These are phyloP conservation scores for Lachnellula arida DNA, from an alignment of 2,329 filamentous ascomycete genomes.

Conservation along the genomic window DNA sequence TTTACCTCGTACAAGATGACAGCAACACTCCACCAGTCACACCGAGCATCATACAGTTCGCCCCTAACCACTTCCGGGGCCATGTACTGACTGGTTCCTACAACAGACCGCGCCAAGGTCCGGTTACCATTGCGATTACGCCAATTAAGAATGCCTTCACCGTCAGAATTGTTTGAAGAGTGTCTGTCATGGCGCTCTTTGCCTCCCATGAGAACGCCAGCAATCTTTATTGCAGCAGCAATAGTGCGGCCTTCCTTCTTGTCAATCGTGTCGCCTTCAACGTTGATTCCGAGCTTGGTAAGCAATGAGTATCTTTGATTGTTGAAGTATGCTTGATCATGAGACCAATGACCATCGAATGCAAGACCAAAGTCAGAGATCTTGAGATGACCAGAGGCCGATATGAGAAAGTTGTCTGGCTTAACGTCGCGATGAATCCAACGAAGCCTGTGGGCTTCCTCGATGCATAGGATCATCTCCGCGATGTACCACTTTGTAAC, in stretches of 20 bases:
- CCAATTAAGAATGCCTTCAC: constrained; percentile 60
- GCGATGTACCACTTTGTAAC: constrained; percentile 84
- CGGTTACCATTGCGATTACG: constrained; percentile 65
- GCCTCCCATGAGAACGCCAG: constrained; percentile 36
- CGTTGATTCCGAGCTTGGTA: constrained; percentile 66
- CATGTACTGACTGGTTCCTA: constrained; percentile 98
- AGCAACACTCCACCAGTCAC: constrained; percentile 96
- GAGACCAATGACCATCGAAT: constrained; percentile 92
- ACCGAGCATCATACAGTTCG: constrained; percentile 81
- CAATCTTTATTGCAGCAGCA: constrained; percentile 36
- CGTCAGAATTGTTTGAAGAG: constrained; percentile 21
- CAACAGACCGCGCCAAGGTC: constrained; percentile 74
- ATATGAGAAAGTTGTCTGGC: constrained; percentile 94
- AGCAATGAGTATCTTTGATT: constrained; percentile 76
- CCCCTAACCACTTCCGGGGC: constrained; percentile 87
- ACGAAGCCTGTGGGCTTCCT: constrained; percentile 50
- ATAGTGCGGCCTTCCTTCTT: constrained; percentile 46
- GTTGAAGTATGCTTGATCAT: constrained; percentile 82
- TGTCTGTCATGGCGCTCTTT: constrained; percentile 38
- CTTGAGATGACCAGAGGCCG: constrained; percentile 81
- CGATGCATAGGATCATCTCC: constrained; percentile 89
- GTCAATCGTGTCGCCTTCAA: constrained; percentile 72
- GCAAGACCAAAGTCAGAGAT: constrained; percentile 96
- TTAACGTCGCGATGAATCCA: constrained; percentile 97
- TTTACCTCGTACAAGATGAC: constrained; percentile 80